Evolutionary conservation across 2,329 filamentous ascomycete species (phyloP), one percentile per base, ranked within the genome.

Genomic region (Sordariomycetes sp.): DNA sequence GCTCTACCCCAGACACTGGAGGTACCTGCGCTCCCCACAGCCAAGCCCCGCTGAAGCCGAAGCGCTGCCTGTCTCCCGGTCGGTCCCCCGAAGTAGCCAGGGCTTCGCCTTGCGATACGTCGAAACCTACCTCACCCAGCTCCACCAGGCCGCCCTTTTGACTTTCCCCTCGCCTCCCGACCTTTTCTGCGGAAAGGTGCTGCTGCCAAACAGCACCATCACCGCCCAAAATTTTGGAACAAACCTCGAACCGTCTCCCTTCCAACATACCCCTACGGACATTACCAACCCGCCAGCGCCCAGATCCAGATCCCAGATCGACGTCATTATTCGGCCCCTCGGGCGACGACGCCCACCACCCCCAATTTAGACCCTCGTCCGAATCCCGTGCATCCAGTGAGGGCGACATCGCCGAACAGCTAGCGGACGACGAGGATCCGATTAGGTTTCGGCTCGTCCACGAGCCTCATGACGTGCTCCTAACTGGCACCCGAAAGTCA

Each of bases 341-440:
- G 56, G 51, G 51, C 56, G 52, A 53, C 34, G 24, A 17, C 15
- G 56, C 56, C 78, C 52, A 70, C 66, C 62, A 68, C 66, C 62
- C 66, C 66, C 65, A 75, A 74, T 64, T 58, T 39, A 53, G 48
- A 54, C 51, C 53, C n/a, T 88, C 89, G 17, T 88, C 89, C 70
- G 74, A 76, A 61, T 89, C 85, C 59, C 56, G 56, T 12, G 83
- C 88, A 65, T 96, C 90, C 90, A 91, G 89, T 68, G 90, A 96
- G 71, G 92, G 90, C 67, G 94, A 97, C 72, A 82, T 97, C 65
- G 90, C 89, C 66, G 92, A 96, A 75, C 92, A 95, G 78, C 79
- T 91, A 64, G 87, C 82, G 66, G 86, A 88, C 76, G 84, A 85
- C 66, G 84, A 92, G 72, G 89, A 96, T 69, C 89, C 90, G 59